Evolutionary conservation across 176 grass and related monocot genomes (phyloP), one percentile per base, ranked within the genome.

Genomic region (Rhynchospora tenuis): DNA sequence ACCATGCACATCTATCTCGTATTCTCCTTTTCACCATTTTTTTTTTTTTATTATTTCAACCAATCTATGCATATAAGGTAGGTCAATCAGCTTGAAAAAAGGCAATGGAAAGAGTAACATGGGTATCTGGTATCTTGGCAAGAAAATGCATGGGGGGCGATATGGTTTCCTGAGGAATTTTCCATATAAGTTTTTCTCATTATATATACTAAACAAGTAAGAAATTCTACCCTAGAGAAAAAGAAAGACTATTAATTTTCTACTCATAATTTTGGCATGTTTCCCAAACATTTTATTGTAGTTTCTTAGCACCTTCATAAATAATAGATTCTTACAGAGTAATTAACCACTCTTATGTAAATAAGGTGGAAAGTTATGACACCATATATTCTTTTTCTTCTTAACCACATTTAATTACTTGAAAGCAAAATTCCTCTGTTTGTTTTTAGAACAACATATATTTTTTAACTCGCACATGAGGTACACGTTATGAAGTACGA

Each of bases 401-500:
- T 10, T 2, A n/a, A 7, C 17, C 59, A 61, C n/a, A 22, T 61
- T 66, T 67, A 70, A 70, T 45, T 74, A 15, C 48, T 26, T 52
- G 46, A 15, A 74, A 74, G 51, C 45, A 51, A 27, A 27, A 14
- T n/a, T 16, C 29, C 7, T 68, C 64, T 68, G 17, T 68, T 8
- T 38, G 29, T 38, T 38, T 38, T 3, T 1, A 26, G 23, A 65
- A 9, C 6, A 52, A 22, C 71, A 74, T 74, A 51, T 74, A 74
- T 52, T 11, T 47, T 45, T 26, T 23, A 50, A 52, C 5, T 27
- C 46, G 12, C 45, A 74, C 71, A 74, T 74, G 22, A 74, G 71
- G 46, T 74, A 74, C 71, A 74, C 71, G 20, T 74, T 74, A 22
- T 74, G 12, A 50, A 74, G 44, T 51, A 74, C 46, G 71, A 52